These are phyloP conservation scores for Proliferodiscus dingleyae DNA, from an alignment of 2,329 filamentous ascomycete species.

Conservation along the genomic window DNA sequence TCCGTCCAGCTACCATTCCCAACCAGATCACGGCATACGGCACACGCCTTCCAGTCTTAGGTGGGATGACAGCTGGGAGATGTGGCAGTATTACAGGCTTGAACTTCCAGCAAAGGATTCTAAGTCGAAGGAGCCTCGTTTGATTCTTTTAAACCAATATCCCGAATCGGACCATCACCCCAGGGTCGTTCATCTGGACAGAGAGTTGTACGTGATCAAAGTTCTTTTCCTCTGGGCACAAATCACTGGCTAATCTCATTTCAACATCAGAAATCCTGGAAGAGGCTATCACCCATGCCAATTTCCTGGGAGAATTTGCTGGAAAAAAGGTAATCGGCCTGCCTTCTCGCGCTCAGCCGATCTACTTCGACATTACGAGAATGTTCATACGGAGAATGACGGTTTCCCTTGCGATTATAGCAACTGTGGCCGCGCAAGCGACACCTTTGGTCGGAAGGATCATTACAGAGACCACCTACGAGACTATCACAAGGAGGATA, in stretches of 20 bases:
- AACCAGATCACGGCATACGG: neutral
- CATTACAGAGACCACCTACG: slow-evolving; percentile 45
- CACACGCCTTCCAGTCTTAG: slow-evolving; percentile 3
- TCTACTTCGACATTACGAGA: slow-evolving; percentile 34
- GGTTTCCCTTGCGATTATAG: slow-evolving; percentile 29
- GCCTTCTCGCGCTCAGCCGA: slow-evolving; percentile 32
- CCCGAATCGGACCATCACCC: neutral
- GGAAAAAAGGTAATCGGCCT: slow-evolving; percentile 3
- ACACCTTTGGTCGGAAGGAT: slow-evolving; percentile 42
- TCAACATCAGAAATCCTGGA: slow-evolving; percentile 7
- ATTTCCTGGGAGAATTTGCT: slow-evolving; percentile 19
- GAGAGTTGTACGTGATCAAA: neutral
- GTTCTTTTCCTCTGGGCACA: neutral
- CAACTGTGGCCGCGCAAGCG: slow-evolving; percentile 27
- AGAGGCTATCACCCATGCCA: slow-evolving; percentile 18
- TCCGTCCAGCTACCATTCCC: neutral
- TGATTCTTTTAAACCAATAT: neutral
- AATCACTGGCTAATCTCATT: neutral
- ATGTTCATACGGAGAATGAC: slow-evolving; percentile 27
- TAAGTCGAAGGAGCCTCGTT: slow-evolving; percentile 3
- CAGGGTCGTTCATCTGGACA: slow-evolving; percentile 3
- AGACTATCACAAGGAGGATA: slow-evolving; percentile 42
- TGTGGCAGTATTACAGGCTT: slow-evolving; percentile 2
- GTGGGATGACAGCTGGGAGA: slow-evolving; percentile 2
- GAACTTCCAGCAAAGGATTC: neutral